Conservation (phyloP, 129 eudicot genomes). For the Artemisia argyi region DNA sequence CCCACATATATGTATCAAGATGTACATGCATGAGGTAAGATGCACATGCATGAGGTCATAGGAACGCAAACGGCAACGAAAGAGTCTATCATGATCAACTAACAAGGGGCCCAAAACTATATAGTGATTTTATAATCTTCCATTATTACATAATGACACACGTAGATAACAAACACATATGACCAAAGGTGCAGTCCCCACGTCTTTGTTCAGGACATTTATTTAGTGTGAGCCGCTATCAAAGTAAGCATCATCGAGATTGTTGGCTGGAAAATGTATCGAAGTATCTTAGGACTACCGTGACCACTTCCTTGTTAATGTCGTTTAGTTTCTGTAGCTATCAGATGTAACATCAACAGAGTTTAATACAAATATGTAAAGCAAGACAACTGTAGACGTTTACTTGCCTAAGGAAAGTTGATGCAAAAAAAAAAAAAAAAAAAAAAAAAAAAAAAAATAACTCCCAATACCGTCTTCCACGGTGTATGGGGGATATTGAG, state of each 20-base stretch:
- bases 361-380: background rate
- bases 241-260: conserved; percentile 7
- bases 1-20: too few species aligned
- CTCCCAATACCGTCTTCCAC: too few species aligned
- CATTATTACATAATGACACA: background rate
- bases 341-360: conserved; percentile 8
- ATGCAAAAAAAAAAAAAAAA: too few species aligned
- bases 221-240: background rate
- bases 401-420: conserved; percentile 19
- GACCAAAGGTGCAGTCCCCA: background rate
- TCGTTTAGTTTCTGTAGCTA: conserved; percentile 1
- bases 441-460: too few species aligned
- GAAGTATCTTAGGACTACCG: background rate
- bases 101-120: background rate
- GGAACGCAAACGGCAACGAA: conserved; percentile 3
- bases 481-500: too few species aligned
- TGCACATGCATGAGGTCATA: conserved; percentile 4
- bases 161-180: conserved; percentile 3
- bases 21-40: too few species aligned
- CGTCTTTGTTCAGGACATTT: conserved; percentile 8
- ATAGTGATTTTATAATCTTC: background rate
- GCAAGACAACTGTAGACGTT: background rate
- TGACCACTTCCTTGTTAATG: conserved; percentile 9
- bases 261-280: background rate
- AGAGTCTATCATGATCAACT: background rate